Conservation (phyloP, 1,284 basidiomycete species). For the Omphalotus olearius region DNA sequence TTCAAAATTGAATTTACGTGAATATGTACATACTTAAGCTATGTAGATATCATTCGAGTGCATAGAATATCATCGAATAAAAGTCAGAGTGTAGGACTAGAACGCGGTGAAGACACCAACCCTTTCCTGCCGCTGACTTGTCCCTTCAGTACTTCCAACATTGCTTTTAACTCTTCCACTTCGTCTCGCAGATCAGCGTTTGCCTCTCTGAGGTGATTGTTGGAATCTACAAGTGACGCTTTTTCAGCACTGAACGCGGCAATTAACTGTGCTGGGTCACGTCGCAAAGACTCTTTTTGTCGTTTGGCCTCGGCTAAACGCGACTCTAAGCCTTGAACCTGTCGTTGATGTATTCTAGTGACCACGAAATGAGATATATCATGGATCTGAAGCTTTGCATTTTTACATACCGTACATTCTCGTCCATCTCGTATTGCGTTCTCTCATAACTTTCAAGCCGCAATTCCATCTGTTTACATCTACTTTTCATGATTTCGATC, state of each 20-base stretch:
- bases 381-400: background rate
- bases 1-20: background rate
- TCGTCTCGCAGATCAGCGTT: slow-evolving; percentile 58
- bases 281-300: slow-evolving; percentile 17
- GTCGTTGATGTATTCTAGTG: slow-evolving; percentile 48
- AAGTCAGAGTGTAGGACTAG: background rate
- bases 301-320: slow-evolving; percentile 31
- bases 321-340: slow-evolving; percentile 56
- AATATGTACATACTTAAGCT: background rate
- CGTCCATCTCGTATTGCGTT: slow-evolving; percentile 46
- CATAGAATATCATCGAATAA: background rate
- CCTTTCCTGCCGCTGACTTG: slow-evolving; percentile 46
- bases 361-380: slow-evolving; percentile 10
- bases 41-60: background rate
- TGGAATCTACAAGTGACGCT: slow-evolving; percentile 39
- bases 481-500: slow-evolving; percentile 48
- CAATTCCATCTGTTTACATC: slow-evolving; percentile 61
- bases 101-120: slow-evolving; percentile 24
- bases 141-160: slow-evolving; percentile 61
- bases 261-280: slow-evolving; percentile 25
- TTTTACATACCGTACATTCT: slow-evolving; percentile 46
- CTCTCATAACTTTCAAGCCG: slow-evolving; percentile 53
- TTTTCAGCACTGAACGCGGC: slow-evolving; percentile 42
- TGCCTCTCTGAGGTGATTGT: slow-evolving; percentile 49
- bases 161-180: slow-evolving; percentile 66